phyloP scores from a whole-genome alignment of 2,329 filamentous ascomycete genomes.

The Aspergillus ochraceus region DNA sequence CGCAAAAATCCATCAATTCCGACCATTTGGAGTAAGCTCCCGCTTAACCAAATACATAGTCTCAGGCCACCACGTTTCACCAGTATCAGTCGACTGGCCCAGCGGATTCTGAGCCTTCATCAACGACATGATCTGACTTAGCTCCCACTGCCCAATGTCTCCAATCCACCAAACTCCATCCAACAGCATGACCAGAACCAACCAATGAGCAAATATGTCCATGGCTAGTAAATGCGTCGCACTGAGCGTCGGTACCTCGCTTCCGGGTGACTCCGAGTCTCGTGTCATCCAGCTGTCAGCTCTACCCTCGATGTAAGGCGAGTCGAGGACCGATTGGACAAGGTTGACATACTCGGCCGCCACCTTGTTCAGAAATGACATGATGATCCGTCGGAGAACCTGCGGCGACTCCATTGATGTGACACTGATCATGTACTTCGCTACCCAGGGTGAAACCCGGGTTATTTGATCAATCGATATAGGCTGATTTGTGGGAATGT shows the following conservation, averaged over 20 bases:
- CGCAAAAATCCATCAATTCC: background rate
- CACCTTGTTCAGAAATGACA: constrained; percentile 44
- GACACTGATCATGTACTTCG: constrained; percentile 36
- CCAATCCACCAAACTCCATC: constrained; percentile 38
- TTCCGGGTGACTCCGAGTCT: background rate
- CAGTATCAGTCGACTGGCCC: constrained; percentile 5
- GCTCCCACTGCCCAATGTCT: constrained; percentile 27
- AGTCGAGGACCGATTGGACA: constrained; percentile 34
- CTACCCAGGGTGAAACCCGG: constrained; percentile 37
- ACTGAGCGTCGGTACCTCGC: constrained; percentile 3
- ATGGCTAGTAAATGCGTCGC: constrained; percentile 19
- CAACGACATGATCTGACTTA: constrained; percentile 22
- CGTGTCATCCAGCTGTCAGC: constrained; percentile 1
- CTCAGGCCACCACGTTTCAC: constrained; percentile 26
- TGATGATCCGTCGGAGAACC: constrained; percentile 39
- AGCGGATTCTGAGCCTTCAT: constrained; percentile 16
- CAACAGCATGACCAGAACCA: constrained; percentile 31
- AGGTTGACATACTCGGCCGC: constrained; percentile 35
- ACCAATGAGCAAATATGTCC: constrained; percentile 34
- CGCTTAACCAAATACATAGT: constrained; percentile 23
- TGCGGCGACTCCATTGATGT: constrained; percentile 34
- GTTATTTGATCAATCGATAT: constrained; percentile 6
- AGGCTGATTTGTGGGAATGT: background rate
- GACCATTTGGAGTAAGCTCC: constrained; percentile 12
- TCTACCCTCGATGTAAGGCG: constrained; percentile 1